Evolutionary conservation across 2,329 filamentous ascomycete species (phyloP).

Genomic region (Colletotrichum euphorbiae): DNA sequence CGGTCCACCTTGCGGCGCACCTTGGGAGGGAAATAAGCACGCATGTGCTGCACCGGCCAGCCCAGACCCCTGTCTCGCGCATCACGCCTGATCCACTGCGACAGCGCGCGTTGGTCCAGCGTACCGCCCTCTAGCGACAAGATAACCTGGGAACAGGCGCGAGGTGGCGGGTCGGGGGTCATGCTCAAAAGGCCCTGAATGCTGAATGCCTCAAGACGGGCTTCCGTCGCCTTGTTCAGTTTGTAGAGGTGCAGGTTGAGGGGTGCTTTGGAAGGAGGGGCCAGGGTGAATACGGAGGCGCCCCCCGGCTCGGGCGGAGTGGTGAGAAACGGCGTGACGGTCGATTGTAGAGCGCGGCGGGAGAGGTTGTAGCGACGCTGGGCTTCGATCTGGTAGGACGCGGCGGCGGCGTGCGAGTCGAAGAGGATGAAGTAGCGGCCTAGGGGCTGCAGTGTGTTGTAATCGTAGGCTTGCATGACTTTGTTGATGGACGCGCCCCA

Average conservation of each 20-base stretch:
- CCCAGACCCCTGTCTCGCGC: conserved; percentile 50
- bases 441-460: conserved; percentile 70
- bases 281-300: conserved; percentile 61
- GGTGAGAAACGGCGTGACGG: conserved; percentile 50
- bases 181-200: conserved; percentile 36
- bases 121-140: conserved; percentile 51
- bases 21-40: conserved; percentile 38
- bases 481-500: conserved; percentile 74
- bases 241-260: conserved; percentile 39
- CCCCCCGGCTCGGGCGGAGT: conserved; percentile 56
- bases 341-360: conserved; percentile 48
- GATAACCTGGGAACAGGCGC: conserved; percentile 48
- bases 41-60: conserved; percentile 41
- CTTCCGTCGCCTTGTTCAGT: conserved; percentile 46
- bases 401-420: conserved; percentile 67
- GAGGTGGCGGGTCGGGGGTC: conserved; percentile 36
- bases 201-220: conserved; percentile 33
- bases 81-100: conserved; percentile 55
- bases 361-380: conserved; percentile 51
- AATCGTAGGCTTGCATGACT: conserved; percentile 74
- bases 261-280: conserved; percentile 53
- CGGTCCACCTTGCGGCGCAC: neutral
- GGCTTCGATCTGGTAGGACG: conserved; percentile 69
- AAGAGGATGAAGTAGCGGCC: conserved; percentile 80
- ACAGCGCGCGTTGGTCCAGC: conserved; percentile 46